Evolutionary conservation across 306 rosid species (phyloP), one percentile per base, ranked within the genome.

Genomic region (Mimosa bimucronata): DNA sequence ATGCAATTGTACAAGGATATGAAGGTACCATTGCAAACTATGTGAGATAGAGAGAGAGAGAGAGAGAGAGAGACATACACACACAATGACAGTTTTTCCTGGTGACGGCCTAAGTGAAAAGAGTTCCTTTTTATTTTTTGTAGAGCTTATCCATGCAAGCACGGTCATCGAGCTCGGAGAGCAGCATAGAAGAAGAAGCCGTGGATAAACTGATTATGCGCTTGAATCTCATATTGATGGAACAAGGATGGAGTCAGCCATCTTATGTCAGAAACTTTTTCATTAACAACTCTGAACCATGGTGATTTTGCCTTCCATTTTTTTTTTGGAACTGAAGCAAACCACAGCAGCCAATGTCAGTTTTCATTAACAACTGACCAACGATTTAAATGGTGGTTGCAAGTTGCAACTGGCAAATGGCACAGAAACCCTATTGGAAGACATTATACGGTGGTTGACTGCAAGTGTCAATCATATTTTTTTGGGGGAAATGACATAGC

Each of bases 171-270:
- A 77, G 80, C 77, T 66, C 86, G 46, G 44, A 65, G 26, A 77
- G 83, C 75, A 71, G 55, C 71, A 61, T 78, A 25, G 97, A 94
- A 85, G 97, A 92, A 21, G 95, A 78, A 42, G 94, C 95, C 0
- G 90, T 50, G 23, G 90, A 94, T 76, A 87, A 92, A 66, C 84
- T 94, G 85, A 89, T 83, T 85, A 80, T 52, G 73, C 92, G 97
- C 70, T 91, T 91, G 80, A 86, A 83, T 65, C 94, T 92, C 74
- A 79, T 94, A 73, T 55, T 82, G 84, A 84, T 87, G 88, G 97
- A 95, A 81, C 90, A 91, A 79, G 97, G 97, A 26, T 92, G 96
- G 98, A 90, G 86, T 79, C 81, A 26, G 61, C 83, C 92, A 9
- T 53, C 96, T 1, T 76, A 42, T 68, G 72, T 78, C 55, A 82